Evolutionary conservation across 352 stramenopile species (phyloP), one percentile per base, ranked within the genome.

Genomic region (Plasmopara muralis): DNA sequence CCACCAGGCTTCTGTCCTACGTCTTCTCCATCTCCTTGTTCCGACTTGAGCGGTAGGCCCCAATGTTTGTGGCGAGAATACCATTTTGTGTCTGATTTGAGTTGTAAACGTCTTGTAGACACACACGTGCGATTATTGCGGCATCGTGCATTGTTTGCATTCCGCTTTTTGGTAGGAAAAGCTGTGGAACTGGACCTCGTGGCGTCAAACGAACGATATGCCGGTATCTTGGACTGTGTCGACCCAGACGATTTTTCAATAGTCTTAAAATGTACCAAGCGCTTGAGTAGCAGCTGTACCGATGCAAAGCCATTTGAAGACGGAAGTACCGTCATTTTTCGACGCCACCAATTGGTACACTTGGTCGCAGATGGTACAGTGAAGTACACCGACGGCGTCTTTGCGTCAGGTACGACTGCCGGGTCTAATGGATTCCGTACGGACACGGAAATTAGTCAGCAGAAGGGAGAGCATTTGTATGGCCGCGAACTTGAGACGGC

Each of bases 361-460:
- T 50, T 93, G 15, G 55, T 72, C 16, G 73, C 66, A 12, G 73
- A 88, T 15, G 83, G 80, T 8, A 45, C 66, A 0, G 69, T 83
- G 16, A 77, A 86, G 43, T 90, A 90, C 60, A 64, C 69, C 25
- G 77, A 90, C 12, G 56, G 50, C 5, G 53, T 70, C 14, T 64
- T 73, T 9, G 59, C 69, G 9, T 57, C 55, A 8, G 46, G 57
- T 35, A 34, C 38, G 2, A 33, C 56, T 9, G 58, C 62, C 2
- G 62, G 50, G 0, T 56, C 59, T 0, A 37, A 46, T 4, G 78
- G 75, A 14, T 86, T 88, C 47, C 64, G 77, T 30, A 97, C 92
- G 2, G 92, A 98, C 68, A 88, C 77, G 31, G 87, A 98, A 62
- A 98, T 98, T 67, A 96, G 82, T 31, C 65, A 66, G 38, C 70